Percentiles rank a stretch among this genome's conserved stretches.
These are phyloP conservation scores for Pyrenophora seminiperda DNA, from an alignment of 2,329 filamentous ascomycete genomes.

Conservation along the genomic window DNA sequence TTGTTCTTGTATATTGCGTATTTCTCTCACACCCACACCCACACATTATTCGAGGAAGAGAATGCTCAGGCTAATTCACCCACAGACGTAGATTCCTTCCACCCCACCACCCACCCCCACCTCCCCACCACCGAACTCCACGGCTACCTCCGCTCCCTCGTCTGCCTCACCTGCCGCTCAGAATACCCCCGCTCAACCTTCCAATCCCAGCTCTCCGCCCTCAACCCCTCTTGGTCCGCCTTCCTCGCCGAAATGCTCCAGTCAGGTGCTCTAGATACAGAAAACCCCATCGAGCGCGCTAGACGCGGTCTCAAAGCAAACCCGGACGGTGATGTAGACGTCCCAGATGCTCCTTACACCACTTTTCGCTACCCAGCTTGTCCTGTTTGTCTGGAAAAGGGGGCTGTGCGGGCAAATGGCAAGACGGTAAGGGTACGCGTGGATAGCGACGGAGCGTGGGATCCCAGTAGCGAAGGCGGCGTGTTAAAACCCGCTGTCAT, in stretches of 20 bases:
- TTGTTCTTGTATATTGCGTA: no score
- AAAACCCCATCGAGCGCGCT: slow-evolving; percentile 72
- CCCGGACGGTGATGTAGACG: slow-evolving; percentile 91
- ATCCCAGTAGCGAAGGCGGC: slow-evolving; percentile 59
- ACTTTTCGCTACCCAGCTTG: slow-evolving; percentile 92
- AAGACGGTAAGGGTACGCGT: slow-evolving; percentile 62
- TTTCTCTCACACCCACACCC: no score
- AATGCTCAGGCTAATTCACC: slow-evolving; percentile 7
- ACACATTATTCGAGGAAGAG: background rate
- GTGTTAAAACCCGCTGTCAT: slow-evolving; percentile 90
- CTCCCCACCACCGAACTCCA: slow-evolving; percentile 84
- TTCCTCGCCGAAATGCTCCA: slow-evolving; percentile 75
- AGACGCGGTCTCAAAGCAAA: slow-evolving; percentile 79
- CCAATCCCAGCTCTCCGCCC: slow-evolving; percentile 72
- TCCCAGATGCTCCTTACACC: slow-evolving; percentile 83
- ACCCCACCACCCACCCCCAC: slow-evolving; percentile 74
- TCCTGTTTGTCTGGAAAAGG: slow-evolving; percentile 72
- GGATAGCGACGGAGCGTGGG: slow-evolving; percentile 82
- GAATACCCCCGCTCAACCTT: slow-evolving; percentile 75
- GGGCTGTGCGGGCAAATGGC: slow-evolving; percentile 64
- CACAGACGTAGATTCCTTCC: slow-evolving; percentile 87
- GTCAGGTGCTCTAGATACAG: slow-evolving; percentile 75
- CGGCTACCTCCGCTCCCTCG: slow-evolving; percentile 80
- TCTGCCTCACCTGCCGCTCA: slow-evolving; percentile 78
- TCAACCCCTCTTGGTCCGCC: slow-evolving; percentile 86